Percentiles rank a stretch among this genome's conserved stretches.
These are phyloP conservation scores for Euphorbia peplus DNA, from an alignment of 345 rosid species.

Conservation along the genomic window DNA sequence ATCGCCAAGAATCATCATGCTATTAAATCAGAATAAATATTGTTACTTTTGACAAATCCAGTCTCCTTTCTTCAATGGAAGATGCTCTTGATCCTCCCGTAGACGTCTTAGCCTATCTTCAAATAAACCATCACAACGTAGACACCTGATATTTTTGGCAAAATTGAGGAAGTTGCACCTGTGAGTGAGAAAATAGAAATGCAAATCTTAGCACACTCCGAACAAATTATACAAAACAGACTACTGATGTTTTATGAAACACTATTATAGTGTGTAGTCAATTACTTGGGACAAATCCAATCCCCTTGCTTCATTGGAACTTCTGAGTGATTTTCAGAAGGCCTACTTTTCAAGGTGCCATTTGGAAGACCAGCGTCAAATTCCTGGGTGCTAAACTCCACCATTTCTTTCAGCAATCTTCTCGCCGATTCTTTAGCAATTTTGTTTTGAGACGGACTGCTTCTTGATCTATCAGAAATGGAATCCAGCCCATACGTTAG, in stretches of 20 bases:
- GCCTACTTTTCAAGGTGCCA: slow-evolving; percentile 14
- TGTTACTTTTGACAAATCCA: slow-evolving; percentile 78
- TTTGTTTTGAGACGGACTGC: slow-evolving; percentile 55
- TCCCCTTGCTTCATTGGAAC: slow-evolving; percentile 62
- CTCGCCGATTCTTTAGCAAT: slow-evolving; percentile 65
- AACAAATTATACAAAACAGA: neutral
- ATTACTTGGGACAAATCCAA: slow-evolving; percentile 80
- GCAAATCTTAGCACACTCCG: neutral
- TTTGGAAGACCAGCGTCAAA: slow-evolving; percentile 25
- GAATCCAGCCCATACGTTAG: slow-evolving; percentile 65
- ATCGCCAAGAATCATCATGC: slow-evolving; percentile 5
- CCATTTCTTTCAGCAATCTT: slow-evolving; percentile 58
- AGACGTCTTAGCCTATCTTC: slow-evolving; percentile 63
- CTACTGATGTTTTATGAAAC: neutral
- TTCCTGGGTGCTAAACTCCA: slow-evolving; percentile 40
- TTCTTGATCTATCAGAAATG: slow-evolving; percentile 45
- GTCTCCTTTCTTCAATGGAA: slow-evolving; percentile 87
- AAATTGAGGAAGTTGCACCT: slow-evolving; percentile 86
- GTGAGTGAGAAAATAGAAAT: slow-evolving; percentile 3
- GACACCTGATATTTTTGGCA: slow-evolving; percentile 74
- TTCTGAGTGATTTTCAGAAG: slow-evolving; percentile 16
- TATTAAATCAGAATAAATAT: slow-evolving; percentile 12
- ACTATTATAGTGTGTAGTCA: neutral
- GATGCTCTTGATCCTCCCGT: slow-evolving; percentile 60
- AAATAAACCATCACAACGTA: slow-evolving; percentile 54